Evolutionary conservation across 164 flowering plant species (phyloP), one percentile per base, ranked within the genome.

Genomic region (Cinnamomum chago): DNA sequence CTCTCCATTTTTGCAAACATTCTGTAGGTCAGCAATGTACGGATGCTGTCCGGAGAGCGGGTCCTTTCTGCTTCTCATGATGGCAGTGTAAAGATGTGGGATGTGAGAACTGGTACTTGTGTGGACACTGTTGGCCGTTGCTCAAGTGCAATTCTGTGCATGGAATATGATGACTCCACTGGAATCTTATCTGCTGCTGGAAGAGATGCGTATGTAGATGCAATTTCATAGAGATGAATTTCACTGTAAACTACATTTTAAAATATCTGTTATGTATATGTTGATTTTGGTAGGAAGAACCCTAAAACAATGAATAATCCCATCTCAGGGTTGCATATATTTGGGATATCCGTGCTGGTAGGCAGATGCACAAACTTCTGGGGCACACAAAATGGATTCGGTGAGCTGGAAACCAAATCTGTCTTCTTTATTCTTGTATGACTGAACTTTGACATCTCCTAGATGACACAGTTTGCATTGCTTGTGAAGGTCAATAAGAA

Each of bases 61-160:
- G 98, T 96, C 77, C 97, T 96, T 72, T 88, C 97, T 23, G 91
- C 99, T 72, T 87, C 95, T 17, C 97, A 96, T 87, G 99, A 96
- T 86, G 99, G 99, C 72, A 88, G 90, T 76, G 89, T 94, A 69
- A 96, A 94, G 83, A 96, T 96, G 99, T 96, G 99, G 99, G 99
- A 96, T 87, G 98, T 91, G 65, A 85, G 99, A 82, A 94, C 95
- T 50, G 97, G 92, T 82, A 88, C 90, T 66, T 96, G 97, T 88
- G 98, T 94, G 72, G 99, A 97, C 71, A 94, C 98, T 67, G 98
- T 96, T 77, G 97, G 98, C 20, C 97, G 97, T 75, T 91, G 90
- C 83, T 87, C 97, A 9, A 89, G 95, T 89, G 98, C 99, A 24
- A 88, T 94, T 73, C 87, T 96, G 58, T 94, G 97, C 77, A 90